Percentiles rank a stretch among this genome's conserved stretches.
Evolutionary conservation across 2,329 filamentous ascomycete genomes (phyloP).

Genomic region (Aspergillus pseudotamarii): DNA sequence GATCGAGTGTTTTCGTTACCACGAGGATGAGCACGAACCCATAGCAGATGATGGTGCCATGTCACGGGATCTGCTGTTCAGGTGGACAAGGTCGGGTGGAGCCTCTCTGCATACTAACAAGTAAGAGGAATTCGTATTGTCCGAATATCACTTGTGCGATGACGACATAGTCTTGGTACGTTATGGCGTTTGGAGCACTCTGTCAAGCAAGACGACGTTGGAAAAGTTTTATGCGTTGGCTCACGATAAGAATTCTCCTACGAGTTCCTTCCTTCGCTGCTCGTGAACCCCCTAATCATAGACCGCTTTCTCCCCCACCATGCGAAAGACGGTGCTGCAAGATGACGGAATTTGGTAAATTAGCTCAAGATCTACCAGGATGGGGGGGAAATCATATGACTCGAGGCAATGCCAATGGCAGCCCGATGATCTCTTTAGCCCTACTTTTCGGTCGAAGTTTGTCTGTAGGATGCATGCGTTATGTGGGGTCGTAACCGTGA

Average conservation of each 20-base stretch:
- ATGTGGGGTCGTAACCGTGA: neutral
- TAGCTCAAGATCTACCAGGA: neutral
- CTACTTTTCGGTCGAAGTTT: neutral
- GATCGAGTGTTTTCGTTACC: neutral
- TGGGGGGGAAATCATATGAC: neutral
- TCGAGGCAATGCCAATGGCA: neutral
- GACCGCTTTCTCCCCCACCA: neutral
- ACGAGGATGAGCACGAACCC: no score
- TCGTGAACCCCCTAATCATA: neutral
- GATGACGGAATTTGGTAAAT: constrained; percentile 1
- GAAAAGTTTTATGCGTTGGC: neutral
- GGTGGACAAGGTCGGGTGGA: neutral
- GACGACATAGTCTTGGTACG: neutral
- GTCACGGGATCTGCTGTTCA: neutral
- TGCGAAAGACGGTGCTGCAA: neutral
- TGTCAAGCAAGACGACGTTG: neutral
- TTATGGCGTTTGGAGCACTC: neutral
- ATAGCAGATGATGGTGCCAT: neutral
- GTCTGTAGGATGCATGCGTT: neutral
- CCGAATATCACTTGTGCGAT: neutral
- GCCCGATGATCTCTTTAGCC: neutral
- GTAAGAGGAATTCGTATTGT: neutral
- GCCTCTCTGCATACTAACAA: neutral
- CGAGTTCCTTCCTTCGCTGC: neutral
- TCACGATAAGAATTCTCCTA: neutral